phyloP scores from a whole-genome alignment of 176 grass and related monocot species.

The Chloris gayana region DNA sequence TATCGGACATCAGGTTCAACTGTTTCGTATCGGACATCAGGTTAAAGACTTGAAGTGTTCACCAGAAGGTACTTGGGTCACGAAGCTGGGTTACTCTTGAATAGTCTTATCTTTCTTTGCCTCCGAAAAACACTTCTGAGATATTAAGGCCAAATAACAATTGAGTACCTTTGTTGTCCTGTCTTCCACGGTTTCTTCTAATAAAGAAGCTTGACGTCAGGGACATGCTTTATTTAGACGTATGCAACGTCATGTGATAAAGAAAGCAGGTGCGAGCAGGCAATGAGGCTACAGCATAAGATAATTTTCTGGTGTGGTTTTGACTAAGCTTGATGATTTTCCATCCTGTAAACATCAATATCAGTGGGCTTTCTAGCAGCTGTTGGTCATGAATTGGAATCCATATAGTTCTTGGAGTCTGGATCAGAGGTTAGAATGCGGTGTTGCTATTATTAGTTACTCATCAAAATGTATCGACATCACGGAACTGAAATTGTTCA shows the following conservation, averaged over 20 bases:
- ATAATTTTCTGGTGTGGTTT: background rate
- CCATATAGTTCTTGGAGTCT: no score
- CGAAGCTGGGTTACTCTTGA: background rate
- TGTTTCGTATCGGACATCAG: background rate
- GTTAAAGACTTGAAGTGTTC: background rate
- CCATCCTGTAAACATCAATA: background rate
- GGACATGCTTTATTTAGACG: background rate
- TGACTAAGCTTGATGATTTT: background rate
- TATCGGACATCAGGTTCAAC: no score
- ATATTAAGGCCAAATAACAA: no score
- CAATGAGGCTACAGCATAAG: background rate
- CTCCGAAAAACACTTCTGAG: background rate
- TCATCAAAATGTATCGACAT: no score
- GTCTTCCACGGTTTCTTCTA: background rate
- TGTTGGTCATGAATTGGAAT: no score
- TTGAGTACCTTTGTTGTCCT: background rate
- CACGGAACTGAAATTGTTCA: no score
- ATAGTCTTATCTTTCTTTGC: background rate
- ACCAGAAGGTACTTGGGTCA: background rate
- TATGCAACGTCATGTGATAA: background rate
- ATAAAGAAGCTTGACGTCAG: background rate
- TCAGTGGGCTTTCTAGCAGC: background rate
- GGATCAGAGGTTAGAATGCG: no score
- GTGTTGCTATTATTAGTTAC: no score
- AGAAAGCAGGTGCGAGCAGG: background rate